phyloP scores from a whole-genome alignment of 352 stramenopile genomes.

The Pythium volutum region DNA sequence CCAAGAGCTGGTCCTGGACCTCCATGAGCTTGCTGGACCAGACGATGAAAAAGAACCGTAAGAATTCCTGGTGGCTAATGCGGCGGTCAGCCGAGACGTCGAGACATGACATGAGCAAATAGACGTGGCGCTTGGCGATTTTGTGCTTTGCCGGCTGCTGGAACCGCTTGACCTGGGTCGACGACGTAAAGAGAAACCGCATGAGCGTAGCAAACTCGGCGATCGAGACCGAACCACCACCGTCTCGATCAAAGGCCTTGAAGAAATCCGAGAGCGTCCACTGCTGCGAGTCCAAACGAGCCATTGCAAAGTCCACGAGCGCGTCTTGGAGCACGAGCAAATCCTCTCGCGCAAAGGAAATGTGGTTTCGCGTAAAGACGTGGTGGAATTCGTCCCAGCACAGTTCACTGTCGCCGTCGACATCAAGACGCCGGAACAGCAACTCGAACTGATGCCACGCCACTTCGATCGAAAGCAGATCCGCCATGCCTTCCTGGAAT shows the following conservation, averaged over 20 bases:
- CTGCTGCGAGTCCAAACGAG: slow-evolving; percentile 42
- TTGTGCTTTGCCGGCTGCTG: slow-evolving; percentile 11
- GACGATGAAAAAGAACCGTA: slow-evolving; percentile 53
- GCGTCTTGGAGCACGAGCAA: slow-evolving; percentile 37
- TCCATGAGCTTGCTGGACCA: slow-evolving; percentile 52
- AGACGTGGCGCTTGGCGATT: slow-evolving; percentile 47
- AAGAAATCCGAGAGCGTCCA: slow-evolving; percentile 48
- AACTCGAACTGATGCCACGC: slow-evolving; percentile 56
- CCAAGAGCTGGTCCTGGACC: slow-evolving; percentile 42
- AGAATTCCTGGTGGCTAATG: slow-evolving; percentile 42
- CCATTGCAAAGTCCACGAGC: slow-evolving; percentile 41
- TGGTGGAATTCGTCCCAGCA: slow-evolving; percentile 37
- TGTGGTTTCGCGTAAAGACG: slow-evolving; percentile 29
- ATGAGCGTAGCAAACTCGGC: slow-evolving; percentile 49
- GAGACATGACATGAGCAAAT: slow-evolving; percentile 47
- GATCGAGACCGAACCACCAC: slow-evolving; percentile 41
- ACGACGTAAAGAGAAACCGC: slow-evolving; percentile 36
- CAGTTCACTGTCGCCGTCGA: slow-evolving; percentile 35
- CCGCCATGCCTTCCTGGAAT: slow-evolving; percentile 37
- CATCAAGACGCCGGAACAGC: slow-evolving; percentile 44
- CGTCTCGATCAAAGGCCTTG: slow-evolving; percentile 47
- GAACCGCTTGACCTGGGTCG: slow-evolving; percentile 21
- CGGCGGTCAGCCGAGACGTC: slow-evolving; percentile 41
- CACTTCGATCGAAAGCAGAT: slow-evolving; percentile 36
- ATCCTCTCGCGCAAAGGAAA: slow-evolving; percentile 33